Evolutionary conservation across 2,329 filamentous ascomycete genomes (phyloP).

Genomic region (Aschersonia sp.): DNA sequence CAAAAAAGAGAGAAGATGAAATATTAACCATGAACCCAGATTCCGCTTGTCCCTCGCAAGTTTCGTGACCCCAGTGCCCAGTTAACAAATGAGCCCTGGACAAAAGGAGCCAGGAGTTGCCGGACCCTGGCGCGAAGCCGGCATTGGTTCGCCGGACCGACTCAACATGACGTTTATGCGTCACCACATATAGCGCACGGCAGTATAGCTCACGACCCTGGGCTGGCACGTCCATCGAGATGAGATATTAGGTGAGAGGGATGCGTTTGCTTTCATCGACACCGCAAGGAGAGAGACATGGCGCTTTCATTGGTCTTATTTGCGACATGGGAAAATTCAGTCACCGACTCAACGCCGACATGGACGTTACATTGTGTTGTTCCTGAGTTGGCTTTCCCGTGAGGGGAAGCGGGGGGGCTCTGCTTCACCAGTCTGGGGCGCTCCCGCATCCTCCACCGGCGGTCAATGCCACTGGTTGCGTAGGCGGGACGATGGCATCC

Average conservation of each 20-base stretch:
- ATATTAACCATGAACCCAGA: too few species aligned
- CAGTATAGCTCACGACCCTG: too few species aligned
- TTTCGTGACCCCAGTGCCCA: too few species aligned
- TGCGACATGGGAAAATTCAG: too few species aligned
- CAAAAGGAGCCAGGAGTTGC: too few species aligned
- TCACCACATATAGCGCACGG: not conserved
- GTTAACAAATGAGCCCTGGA: too few species aligned
- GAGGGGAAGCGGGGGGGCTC: not conserved
- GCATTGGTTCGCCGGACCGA: not conserved
- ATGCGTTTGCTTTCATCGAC: not conserved
- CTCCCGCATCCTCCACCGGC: constrained; percentile 17
- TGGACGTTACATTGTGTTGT: too few species aligned
- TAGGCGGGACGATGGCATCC: not conserved
- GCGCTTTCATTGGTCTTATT: not conserved
- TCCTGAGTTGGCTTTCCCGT: too few species aligned
- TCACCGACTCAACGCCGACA: too few species aligned
- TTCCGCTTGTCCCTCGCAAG: too few species aligned
- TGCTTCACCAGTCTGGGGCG: constrained; percentile 29
- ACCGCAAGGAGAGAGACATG: not conserved
- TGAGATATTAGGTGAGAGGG: not conserved
- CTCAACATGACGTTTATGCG: not conserved
- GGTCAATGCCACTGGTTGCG: constrained; percentile 11
- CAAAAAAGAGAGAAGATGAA: too few species aligned
- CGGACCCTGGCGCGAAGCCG: too few species aligned
- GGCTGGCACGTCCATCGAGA: not conserved